These are phyloP conservation scores for Mallotus japonicus DNA, from an alignment of 441 rosid species.

Conservation along the genomic window DNA sequence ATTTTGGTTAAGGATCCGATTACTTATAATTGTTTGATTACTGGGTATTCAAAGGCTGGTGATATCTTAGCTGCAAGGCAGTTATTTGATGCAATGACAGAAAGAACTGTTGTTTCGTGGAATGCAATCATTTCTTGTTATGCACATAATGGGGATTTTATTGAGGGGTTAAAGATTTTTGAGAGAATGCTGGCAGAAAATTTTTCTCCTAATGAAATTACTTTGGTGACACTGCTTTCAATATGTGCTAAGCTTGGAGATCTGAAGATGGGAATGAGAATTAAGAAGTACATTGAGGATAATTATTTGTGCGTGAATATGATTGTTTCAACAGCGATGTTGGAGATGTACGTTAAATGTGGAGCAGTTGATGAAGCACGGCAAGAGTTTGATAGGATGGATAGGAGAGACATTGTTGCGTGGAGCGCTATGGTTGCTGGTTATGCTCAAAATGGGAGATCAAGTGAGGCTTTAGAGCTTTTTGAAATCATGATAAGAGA, in stretches of 20 bases:
- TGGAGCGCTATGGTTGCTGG: slow-evolving; percentile 22
- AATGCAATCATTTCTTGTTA: slow-evolving; percentile 14
- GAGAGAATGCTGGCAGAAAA: slow-evolving; percentile 9
- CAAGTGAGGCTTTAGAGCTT: slow-evolving; percentile 7
- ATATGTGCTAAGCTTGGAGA: slow-evolving; percentile 16
- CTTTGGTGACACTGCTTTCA: slow-evolving; percentile 12
- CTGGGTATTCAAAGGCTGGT: slow-evolving; percentile 14
- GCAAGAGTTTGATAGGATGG: slow-evolving; percentile 12
- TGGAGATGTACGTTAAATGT: slow-evolving; percentile 21
- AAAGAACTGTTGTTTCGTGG: slow-evolving; percentile 14
- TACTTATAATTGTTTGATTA: slow-evolving; percentile 17
- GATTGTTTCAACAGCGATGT: slow-evolving; percentile 12
- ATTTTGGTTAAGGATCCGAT: slow-evolving; percentile 19
- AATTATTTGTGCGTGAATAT: neutral
- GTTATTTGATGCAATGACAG: slow-evolving; percentile 13
- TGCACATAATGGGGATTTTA: slow-evolving; percentile 4
- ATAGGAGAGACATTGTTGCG: neutral
- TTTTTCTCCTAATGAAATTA: slow-evolving; percentile 5
- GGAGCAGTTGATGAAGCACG: slow-evolving; percentile 16
- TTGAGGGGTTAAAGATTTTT: slow-evolving; percentile 6
- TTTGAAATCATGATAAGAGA: slow-evolving; percentile 9
- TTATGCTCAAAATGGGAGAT: slow-evolving; percentile 18
- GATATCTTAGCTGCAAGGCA: slow-evolving; percentile 6
- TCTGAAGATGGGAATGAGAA: slow-evolving; percentile 9
- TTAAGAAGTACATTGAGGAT: neutral